A percentile compares a stretch with the other conserved stretches of the same genome.
Conservation (phyloP, 345 rosid genomes). For the Turritis glabra region DNA sequence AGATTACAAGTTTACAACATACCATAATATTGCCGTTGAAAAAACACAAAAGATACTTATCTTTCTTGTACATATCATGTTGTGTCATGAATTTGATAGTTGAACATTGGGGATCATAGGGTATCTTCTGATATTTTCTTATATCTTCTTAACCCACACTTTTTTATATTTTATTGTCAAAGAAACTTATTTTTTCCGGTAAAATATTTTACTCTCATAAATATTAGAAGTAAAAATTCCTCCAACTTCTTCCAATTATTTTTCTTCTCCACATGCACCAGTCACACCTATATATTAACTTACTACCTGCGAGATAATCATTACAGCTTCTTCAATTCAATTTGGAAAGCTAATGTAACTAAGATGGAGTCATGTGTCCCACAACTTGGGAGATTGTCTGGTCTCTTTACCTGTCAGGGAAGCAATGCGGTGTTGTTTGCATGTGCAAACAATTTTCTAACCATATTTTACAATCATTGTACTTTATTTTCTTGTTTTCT, state of each 20-base stretch:
- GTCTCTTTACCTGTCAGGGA: conserved; percentile 30
- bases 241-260: too few relatives aligned
- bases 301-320: conserved; percentile 14
- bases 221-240: too few relatives aligned
- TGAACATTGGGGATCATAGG: conserved; percentile 2
- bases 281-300: neutral
- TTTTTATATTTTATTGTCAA: too few relatives aligned
- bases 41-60: too few relatives aligned
- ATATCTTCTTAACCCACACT: too few relatives aligned
- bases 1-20: too few relatives aligned
- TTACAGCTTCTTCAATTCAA: conserved; percentile 1
- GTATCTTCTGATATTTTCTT: too few relatives aligned
- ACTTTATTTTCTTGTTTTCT: conserved; percentile 13
- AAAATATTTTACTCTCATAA: too few relatives aligned
- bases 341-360: conserved; percentile 16
- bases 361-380: conserved; percentile 33
- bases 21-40: too few relatives aligned
- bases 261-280: too few relatives aligned
- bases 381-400: conserved; percentile 40
- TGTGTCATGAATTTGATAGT: neutral
- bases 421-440: conserved; percentile 35
- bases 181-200: too few relatives aligned
- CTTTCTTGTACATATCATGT: neutral
- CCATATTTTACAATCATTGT: conserved; percentile 27
- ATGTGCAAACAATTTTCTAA: conserved; percentile 30